Evolutionary conservation across 2,329 filamentous ascomycete genomes (phyloP).

Genomic region (Fusarium brevicatenulatum): DNA sequence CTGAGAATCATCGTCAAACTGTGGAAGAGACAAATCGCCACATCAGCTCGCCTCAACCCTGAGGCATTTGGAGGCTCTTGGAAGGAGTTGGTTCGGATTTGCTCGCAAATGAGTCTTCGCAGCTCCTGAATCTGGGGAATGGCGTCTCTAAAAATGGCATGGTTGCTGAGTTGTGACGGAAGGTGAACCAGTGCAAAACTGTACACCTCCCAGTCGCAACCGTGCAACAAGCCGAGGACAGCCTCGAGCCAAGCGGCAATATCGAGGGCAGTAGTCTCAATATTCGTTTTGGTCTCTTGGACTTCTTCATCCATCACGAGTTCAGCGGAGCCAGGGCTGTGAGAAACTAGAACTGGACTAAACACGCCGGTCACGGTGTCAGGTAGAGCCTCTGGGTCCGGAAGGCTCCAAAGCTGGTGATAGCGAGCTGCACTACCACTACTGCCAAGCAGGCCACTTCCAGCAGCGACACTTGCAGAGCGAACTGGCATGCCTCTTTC

Average conservation of each 20-base stretch:
- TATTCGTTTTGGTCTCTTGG: constrained; percentile 38
- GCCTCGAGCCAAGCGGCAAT: constrained; percentile 80
- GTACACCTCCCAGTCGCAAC: constrained; percentile 90
- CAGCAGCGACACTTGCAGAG: constrained; percentile 52
- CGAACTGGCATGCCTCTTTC: constrained; percentile 57
- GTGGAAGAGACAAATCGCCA: constrained; percentile 89
- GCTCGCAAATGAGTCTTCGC: constrained; percentile 81
- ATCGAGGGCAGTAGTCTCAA: constrained; percentile 61
- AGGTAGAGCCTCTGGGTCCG: constrained; percentile 66
- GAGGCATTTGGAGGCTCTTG: constrained; percentile 83
- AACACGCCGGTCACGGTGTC: constrained; percentile 56
- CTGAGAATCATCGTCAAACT: constrained; percentile 87
- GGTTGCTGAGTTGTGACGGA: constrained; percentile 88
- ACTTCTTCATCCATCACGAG: not conserved
- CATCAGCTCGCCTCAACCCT: constrained; percentile 85
- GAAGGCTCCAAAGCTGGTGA: constrained; percentile 67
- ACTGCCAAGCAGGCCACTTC: constrained; percentile 47
- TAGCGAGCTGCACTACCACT: constrained; percentile 49
- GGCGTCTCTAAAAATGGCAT: constrained; percentile 81
- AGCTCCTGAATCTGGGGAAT: constrained; percentile 80
- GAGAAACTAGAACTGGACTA: constrained; percentile 63
- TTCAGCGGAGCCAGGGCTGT: constrained; percentile 39
- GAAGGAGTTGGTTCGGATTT: constrained; percentile 80
- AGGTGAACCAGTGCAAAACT: constrained; percentile 89
- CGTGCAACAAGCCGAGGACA: constrained; percentile 77